Evolutionary conservation across 805 yeast genomes (phyloP), one percentile per base, ranked within the genome.

Genomic region (Tetrapisispora nanseiensis): DNA sequence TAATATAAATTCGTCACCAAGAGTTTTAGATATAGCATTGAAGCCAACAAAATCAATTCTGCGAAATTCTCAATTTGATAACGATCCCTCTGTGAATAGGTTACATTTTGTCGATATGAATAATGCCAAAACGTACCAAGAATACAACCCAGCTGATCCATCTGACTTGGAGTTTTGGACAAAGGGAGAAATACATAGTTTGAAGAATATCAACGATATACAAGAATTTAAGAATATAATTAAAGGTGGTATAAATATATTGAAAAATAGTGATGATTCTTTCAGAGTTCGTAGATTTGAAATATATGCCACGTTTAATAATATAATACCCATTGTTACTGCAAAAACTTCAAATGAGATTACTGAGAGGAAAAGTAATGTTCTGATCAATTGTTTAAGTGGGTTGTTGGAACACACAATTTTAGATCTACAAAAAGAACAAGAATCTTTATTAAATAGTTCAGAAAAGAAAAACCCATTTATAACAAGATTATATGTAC

Each of bases 301-400:
- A 46, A 44, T 60, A 21, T 60, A 56, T 44, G 63, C 63, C 2
- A 59, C 65, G 2, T 53, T 60, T 34, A 59, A 57, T 34, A 57
- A 54, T 37, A 52, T 60, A 11, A 43, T 59, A 23, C 58, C 59
- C 11, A 22, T 43, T 2, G 30, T 37, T 8, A 26, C 48, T 4
- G 13, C 41, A 6, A 48, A 39, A 27, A 37, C 22, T 9, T 21
- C 16, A 10, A 31, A 46, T 11, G 29, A 48, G 5, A 42, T 49
- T 18, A 38, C 33, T 20, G 52, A 57, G 10, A 47, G 43, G 28
- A 56, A 54, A 33, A 34, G 46, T 4, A 42, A 40, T 9, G 32
- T 51, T 6, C 19, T 60, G 3, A 47, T 54, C 15, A 46, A 50
- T 12, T 47, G 48, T 35, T 34, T 59, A 35, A 42, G 46, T 15